A percentile compares a stretch with the other conserved stretches of the same genome.
Conservation (phyloP, 148 eudicot genomes). For the Rhododendron williamsianum region DNA sequence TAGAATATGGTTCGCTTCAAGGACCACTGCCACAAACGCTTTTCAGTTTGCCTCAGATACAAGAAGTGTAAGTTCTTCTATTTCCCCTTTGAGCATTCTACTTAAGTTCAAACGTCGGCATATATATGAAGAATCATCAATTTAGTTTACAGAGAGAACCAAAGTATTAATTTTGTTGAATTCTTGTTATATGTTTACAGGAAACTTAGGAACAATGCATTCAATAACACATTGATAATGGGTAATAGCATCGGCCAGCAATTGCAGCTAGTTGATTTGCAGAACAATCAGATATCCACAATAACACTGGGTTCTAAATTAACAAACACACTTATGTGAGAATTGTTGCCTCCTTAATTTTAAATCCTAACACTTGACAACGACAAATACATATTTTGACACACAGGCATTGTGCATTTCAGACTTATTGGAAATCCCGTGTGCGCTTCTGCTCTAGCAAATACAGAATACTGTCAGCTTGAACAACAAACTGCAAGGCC, state of each 20-base stretch:
- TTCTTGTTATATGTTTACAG: constrained; percentile 28
- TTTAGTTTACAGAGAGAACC: not conserved
- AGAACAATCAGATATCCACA: constrained; percentile 61
- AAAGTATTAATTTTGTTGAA: not conserved
- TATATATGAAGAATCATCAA: not conserved
- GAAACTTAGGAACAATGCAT: constrained; percentile 70
- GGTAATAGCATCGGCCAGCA: constrained; percentile 58
- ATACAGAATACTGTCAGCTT: constrained; percentile 52
- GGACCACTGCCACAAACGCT: constrained; percentile 59
- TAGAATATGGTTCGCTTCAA: constrained; percentile 62
- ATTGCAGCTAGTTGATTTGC: constrained; percentile 72
- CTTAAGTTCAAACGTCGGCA: not conserved
- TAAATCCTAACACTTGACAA: not conserved
- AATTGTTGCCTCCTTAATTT: not conserved
- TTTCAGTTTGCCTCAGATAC: constrained; percentile 58
- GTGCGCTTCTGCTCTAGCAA: constrained; percentile 40
- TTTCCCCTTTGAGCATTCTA: not conserved
- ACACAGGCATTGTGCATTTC: constrained; percentile 8
- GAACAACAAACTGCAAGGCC: constrained; percentile 44
- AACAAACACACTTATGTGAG: constrained; percentile 68
- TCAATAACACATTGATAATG: constrained; percentile 64
- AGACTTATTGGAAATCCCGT: constrained; percentile 83
- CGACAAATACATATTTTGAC: not conserved
- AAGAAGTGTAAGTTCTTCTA: constrained; percentile 54
- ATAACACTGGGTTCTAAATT: constrained; percentile 67